Evolutionary conservation across 2,329 filamentous ascomycete species (phyloP).

Genomic region (Metarhizium sp.): DNA sequence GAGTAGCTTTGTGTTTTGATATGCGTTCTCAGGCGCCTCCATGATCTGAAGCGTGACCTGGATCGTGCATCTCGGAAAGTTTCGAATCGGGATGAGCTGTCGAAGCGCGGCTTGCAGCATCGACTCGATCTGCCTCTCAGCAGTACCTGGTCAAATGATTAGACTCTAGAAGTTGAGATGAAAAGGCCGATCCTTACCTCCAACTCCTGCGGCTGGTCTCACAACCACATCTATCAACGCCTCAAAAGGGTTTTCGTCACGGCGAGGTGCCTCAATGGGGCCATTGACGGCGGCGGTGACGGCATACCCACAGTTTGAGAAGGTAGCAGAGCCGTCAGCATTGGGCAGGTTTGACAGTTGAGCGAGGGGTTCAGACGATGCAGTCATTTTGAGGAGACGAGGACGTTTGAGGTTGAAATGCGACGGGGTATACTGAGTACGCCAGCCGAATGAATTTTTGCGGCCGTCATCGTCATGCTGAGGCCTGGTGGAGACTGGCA

Average conservation of each 20-base stretch:
- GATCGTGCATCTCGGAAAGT: slow-evolving; percentile 68
- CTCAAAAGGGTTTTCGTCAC: slow-evolving; percentile 88
- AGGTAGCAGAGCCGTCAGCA: slow-evolving; percentile 72
- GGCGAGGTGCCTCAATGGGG: slow-evolving; percentile 78
- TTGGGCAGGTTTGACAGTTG: slow-evolving; percentile 53
- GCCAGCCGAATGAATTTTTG: background rate
- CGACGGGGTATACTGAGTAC: background rate
- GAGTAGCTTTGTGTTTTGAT: slow-evolving; percentile 48
- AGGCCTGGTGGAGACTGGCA: no score
- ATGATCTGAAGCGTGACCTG: slow-evolving; percentile 75
- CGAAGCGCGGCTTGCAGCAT: slow-evolving; percentile 63
- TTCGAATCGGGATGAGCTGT: slow-evolving; percentile 64
- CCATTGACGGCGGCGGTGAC: slow-evolving; percentile 85
- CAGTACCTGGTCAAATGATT: slow-evolving; percentile 40
- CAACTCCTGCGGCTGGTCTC: slow-evolving; percentile 74
- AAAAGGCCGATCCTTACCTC: slow-evolving; percentile 42
- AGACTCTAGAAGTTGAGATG: background rate
- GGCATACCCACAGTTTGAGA: slow-evolving; percentile 66
- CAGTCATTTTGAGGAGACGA: slow-evolving; percentile 28
- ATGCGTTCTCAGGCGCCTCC: slow-evolving; percentile 58
- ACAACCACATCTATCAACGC: slow-evolving; percentile 84
- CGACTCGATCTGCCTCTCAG: slow-evolving; percentile 74
- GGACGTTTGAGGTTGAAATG: background rate
- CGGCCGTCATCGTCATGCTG: background rate
- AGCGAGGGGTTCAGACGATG: slow-evolving; percentile 38